Base-by-base conservation (phyloP, 257 asterid species). In the Coffea eugenioides region DNA sequence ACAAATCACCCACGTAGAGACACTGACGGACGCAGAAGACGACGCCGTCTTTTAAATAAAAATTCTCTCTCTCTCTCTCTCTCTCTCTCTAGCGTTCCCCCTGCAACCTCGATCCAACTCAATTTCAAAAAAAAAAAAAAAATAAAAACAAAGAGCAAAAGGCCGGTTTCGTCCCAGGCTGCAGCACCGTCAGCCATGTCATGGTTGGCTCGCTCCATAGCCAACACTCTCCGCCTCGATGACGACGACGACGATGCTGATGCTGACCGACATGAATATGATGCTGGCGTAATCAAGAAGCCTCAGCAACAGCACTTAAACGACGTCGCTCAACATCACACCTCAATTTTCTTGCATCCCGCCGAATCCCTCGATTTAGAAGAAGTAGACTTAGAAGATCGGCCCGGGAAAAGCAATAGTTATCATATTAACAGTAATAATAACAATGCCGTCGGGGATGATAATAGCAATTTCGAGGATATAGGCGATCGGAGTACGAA, bases 201-300 rank as follows among this genome's bases (percentile, higher is more conserved):
- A 76, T 95, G 97, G 99, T 83, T 95, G 82, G 94, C 94, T 82
- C 98, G 97, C 81, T 93, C 99, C 86, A 87, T 95, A 69, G 89
- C 92, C 91, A 89, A 90, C 86, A 46, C 88, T 73, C 94, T 95
- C 91, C 93, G 85, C 77, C 92, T 93, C 83, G 97, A 90, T 75
- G 34, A 85, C 0, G 72, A 80, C 74, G 80, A 48, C 48, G 83
- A 56, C 31, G 84, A 69, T n/a, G 64, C 65, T 71, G 68, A 6
- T 64, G 73, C 39, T 20, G 71, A 81, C 23, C 68, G 18, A 34
- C 8, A 1, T 12, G 41, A 2, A 31, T 21, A 62, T 9, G 10
- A 62, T 23, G 36, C 10, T 8, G 7, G 14, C 43, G 21, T 25
- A 27, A 65, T 65, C 25, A 11, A 65, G 8, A 65, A 65, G 70